Evolutionary conservation across 768 basidiomycete species (phyloP).

Genomic region (Xerocomus potaroensis): DNA sequence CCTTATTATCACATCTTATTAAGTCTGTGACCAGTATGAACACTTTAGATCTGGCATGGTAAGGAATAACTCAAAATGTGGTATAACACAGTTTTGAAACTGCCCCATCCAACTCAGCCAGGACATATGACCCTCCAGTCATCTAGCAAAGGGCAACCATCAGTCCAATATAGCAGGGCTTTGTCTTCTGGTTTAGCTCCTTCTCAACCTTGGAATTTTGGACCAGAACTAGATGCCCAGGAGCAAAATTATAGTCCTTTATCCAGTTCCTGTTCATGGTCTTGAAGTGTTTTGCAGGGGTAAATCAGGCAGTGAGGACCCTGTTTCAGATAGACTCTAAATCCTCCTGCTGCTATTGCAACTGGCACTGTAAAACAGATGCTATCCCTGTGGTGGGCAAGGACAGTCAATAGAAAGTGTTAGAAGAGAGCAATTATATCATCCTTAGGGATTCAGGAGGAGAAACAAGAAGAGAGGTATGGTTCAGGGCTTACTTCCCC

Average conservation of each 20-base stretch:
- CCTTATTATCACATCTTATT: too few species aligned
- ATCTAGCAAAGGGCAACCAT: neutral
- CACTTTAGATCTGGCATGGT: neutral
- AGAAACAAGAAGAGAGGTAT: too few species aligned
- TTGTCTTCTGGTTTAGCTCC: constrained; percentile 20
- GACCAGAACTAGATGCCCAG: neutral
- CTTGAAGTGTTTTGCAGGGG: neutral
- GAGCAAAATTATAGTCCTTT: neutral
- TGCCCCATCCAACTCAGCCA: neutral
- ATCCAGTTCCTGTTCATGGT: neutral
- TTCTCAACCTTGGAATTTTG: neutral
- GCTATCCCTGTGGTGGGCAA: too few species aligned
- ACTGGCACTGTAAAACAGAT: too few species aligned
- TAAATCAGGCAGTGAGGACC: neutral
- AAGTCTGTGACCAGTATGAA: too few species aligned
- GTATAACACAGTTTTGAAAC: neutral
- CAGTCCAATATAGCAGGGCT: constrained; percentile 1
- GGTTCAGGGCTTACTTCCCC: too few species aligned
- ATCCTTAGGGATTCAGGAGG: too few species aligned
- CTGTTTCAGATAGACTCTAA: neutral
- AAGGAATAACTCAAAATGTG: neutral
- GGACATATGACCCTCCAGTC: neutral
- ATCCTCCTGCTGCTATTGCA: neutral
- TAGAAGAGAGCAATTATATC: too few species aligned
- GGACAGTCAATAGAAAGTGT: too few species aligned